Evolutionary conservation across 108 stramenopile species (phyloP), one percentile per base, ranked within the genome.

Genomic region (Nannochloropsis gaditana): DNA sequence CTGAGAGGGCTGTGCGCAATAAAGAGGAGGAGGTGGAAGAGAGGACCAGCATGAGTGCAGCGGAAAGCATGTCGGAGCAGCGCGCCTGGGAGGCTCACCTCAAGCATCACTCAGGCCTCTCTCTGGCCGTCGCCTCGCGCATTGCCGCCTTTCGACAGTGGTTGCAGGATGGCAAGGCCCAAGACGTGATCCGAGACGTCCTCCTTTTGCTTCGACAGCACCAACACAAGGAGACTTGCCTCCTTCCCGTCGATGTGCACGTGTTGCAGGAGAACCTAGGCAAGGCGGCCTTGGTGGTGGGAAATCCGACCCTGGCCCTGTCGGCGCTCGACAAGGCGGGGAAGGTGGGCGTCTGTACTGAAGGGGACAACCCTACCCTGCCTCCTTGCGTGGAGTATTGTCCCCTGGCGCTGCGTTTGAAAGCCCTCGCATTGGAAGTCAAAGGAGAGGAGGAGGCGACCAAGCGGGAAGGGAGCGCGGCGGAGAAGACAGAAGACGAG

Each of bases 191-290:
- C 6, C 59, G 59, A 4, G 5, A 73, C 15, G 59, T 73, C 8
- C 59, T 73, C 4, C 15, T 3, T 2, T n/a, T n/a, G 19, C 8
- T 73, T 8, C 59, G n/a, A 73, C 19, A 73, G 19, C 59, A 73
- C 59, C 59, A 73, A 3, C 59, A n/a, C 3, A n/a, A n/a, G 3
- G n/a, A 15, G 19, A n/a, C 3, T 6, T 8, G 19, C 8, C 59
- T 73, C 59, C 59, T 73, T 73, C 59, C 59, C 6, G 59, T 73
- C 59, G 59, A 73, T 15, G n/a, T 73, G 19, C 59, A 73, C 59
- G n/a, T n/a, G 19, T n/a, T 73, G n/a, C 59, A 73, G n/a, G 59
- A 73, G n/a, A 73, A 73, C 3, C 59, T 73, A 0, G 59, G 19
- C 6, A 73, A n/a, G 59, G 59, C 59, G n/a, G 59, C 59, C 15